These are phyloP conservation scores for Pulveroboletus sp. DNA, from an alignment of 768 basidiomycete genomes.

Conservation along the genomic window DNA sequence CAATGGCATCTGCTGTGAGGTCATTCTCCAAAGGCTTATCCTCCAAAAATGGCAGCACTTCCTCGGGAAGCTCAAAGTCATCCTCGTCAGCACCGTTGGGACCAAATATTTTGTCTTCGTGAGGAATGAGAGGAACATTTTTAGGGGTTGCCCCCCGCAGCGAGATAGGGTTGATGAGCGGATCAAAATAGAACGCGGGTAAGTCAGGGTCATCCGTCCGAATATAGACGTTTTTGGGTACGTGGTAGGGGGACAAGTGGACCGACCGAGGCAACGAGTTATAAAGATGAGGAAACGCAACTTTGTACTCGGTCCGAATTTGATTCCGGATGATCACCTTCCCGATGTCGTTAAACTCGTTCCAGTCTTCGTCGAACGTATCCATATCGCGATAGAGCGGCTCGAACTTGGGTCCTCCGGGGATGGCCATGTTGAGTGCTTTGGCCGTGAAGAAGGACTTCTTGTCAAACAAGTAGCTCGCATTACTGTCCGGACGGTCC, in stretches of 20 bases:
- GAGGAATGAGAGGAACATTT: conserved; percentile 74
- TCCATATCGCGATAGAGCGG: conserved; percentile 97
- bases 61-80: conserved; percentile 79
- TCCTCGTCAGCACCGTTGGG: conserved; percentile 82
- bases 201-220: conserved; percentile 99
- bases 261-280: conserved; percentile 97
- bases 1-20: conserved; percentile 92
- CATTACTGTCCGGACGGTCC: conserved; percentile 87
- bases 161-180: conserved; percentile 96
- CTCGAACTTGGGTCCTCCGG: conserved; percentile 98
- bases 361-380: conserved; percentile 97
- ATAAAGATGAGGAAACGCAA: conserved; percentile 98
- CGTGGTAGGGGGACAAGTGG: conserved; percentile 86
- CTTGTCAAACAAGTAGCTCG: conserved; percentile 94
- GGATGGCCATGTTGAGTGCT: conserved; percentile 94
- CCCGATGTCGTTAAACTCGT: conserved; percentile 99
- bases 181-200: conserved; percentile 98
- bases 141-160: conserved; percentile 81
- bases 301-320: conserved; percentile 98
- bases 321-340: conserved; percentile 99
- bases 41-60: conserved; percentile 73
- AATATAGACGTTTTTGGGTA: conserved; percentile 96
- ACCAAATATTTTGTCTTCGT: conserved; percentile 92
- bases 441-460: conserved; percentile 98
- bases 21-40: conserved; percentile 81